Evolutionary conservation across 495 filamentous ascomycete species (phyloP).

Genomic region (Penicillium samsonianum): DNA sequence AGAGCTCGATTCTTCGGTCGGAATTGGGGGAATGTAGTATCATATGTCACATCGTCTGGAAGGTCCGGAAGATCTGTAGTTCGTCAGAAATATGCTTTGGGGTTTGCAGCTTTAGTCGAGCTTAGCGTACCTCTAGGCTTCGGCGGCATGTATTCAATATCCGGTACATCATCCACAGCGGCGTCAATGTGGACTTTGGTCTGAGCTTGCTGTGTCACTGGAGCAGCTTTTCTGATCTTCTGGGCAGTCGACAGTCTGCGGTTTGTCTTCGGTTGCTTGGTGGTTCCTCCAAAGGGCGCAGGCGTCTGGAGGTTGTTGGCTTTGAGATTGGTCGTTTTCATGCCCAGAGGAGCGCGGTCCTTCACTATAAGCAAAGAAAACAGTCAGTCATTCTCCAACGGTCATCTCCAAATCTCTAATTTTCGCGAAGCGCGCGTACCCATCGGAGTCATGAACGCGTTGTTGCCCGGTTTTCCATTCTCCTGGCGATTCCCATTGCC

Average conservation of each 20-base stretch:
- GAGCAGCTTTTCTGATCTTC: slow-evolving; percentile 47
- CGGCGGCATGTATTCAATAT: slow-evolving; percentile 77
- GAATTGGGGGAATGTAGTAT: slow-evolving; percentile 53
- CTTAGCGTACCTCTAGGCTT: slow-evolving; percentile 52
- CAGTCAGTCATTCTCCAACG: slow-evolving; percentile 28
- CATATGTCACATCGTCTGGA: slow-evolving; percentile 72
- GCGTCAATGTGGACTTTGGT: slow-evolving; percentile 32
- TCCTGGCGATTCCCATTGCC: slow-evolving; percentile 64
- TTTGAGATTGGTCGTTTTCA: slow-evolving; percentile 96
- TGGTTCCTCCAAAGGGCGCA: slow-evolving; percentile 45
- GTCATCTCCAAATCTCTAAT: neutral
- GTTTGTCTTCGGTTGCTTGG: slow-evolving; percentile 49
- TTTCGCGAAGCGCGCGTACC: slow-evolving; percentile 50
- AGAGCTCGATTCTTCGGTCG: slow-evolving; percentile 65
- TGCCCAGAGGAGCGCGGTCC: slow-evolving; percentile 78
- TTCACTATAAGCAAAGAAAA: slow-evolving; percentile 53
- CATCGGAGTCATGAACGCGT: slow-evolving; percentile 79
- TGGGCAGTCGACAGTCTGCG: slow-evolving; percentile 54
- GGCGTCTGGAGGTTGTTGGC: slow-evolving; percentile 68
- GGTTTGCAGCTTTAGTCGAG: neutral
- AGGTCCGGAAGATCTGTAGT: slow-evolving; percentile 67
- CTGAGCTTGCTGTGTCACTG: slow-evolving; percentile 37
- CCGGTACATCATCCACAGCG: slow-evolving; percentile 62
- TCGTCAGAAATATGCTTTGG: slow-evolving; percentile 45
- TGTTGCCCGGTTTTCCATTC: slow-evolving; percentile 63